Conservation (phyloP, 768 basidiomycete species). For the Trametes cinnabarina region DNA sequence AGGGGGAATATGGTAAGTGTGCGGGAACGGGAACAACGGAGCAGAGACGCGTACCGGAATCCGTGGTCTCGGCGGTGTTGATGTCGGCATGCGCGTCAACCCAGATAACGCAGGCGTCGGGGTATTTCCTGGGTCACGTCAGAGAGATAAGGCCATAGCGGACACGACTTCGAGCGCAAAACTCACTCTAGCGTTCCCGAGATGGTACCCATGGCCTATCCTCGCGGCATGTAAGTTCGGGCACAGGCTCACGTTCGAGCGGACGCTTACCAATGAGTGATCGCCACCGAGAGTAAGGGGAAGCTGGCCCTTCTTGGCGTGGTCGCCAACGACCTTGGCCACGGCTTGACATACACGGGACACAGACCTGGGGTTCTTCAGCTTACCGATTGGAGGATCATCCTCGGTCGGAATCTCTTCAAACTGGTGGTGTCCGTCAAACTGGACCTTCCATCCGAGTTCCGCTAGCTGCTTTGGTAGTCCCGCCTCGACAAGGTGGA, state of each 20-base stretch:
- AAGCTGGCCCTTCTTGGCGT: constrained; percentile 75
- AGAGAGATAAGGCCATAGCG: background rate
- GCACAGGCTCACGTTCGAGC: background rate
- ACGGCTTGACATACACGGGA: constrained; percentile 80
- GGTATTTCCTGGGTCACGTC: constrained; percentile 50
- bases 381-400: constrained; percentile 81
- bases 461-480: constrained; percentile 70
- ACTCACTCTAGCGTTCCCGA: constrained; percentile 78
- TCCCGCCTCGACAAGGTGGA: constrained; percentile 85
- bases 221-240: background rate
- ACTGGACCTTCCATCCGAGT: constrained; percentile 87
- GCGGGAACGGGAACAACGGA: background rate
- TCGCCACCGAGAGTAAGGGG: constrained; percentile 95
- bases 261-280: constrained; percentile 75
- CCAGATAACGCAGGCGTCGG: constrained; percentile 90
- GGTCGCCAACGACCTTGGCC: constrained; percentile 68
- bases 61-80: constrained; percentile 84
- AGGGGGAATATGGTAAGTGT: background rate
- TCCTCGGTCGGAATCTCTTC: constrained; percentile 61
- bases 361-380: constrained; percentile 90
- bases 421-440: constrained; percentile 89
- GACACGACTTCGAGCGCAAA: background rate
- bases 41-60: constrained; percentile 49
- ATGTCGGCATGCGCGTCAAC: constrained; percentile 97
- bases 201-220: constrained; percentile 88